These are phyloP conservation scores for Aspergillus egyptiacus DNA, from an alignment of 495 filamentous ascomycete species.

Conservation along the genomic window DNA sequence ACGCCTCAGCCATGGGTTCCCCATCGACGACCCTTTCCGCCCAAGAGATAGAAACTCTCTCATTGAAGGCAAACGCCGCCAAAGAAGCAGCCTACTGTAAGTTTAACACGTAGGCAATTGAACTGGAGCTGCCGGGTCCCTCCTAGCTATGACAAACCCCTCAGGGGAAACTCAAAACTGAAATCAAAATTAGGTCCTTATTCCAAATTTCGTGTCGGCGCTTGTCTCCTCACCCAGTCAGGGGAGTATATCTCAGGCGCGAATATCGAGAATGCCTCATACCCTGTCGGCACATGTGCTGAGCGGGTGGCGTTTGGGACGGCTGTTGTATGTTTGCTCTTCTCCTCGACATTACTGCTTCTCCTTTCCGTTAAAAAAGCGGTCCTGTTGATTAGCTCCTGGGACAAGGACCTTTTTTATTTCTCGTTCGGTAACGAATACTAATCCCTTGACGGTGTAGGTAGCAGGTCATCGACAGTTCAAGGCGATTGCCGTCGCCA, in stretches of 20 bases:
- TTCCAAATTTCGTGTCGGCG: slow-evolving; percentile 87
- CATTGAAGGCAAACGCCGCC: slow-evolving; percentile 52
- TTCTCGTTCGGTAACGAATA: no score
- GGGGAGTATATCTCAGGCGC: slow-evolving; percentile 65
- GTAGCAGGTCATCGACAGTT: slow-evolving; percentile 62
- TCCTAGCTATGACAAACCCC: not conserved
- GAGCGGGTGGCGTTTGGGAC: slow-evolving; percentile 79
- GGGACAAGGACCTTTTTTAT: no score
- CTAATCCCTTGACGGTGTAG: slow-evolving; percentile 18
- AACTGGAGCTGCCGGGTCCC: not conserved
- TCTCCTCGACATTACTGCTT: no score
- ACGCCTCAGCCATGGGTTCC: slow-evolving; percentile 19
- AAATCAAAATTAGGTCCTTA: slow-evolving; percentile 59
- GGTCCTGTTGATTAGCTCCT: no score
- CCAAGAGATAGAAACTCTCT: slow-evolving; percentile 57
- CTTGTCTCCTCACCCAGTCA: slow-evolving; percentile 61
- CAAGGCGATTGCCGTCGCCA: slow-evolving; percentile 79
- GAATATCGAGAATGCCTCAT: slow-evolving; percentile 92
- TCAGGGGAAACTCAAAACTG: not conserved
- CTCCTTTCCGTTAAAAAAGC: no score
- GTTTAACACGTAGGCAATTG: slow-evolving; percentile 1
- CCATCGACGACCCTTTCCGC: slow-evolving; percentile 44
- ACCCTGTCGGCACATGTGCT: slow-evolving; percentile 91
- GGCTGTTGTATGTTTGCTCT: slow-evolving; percentile 53
- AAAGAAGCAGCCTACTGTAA: slow-evolving; percentile 74